Base-by-base conservation (phyloP, 441 rosid genomes). In the Adansonia grandidieri region DNA sequence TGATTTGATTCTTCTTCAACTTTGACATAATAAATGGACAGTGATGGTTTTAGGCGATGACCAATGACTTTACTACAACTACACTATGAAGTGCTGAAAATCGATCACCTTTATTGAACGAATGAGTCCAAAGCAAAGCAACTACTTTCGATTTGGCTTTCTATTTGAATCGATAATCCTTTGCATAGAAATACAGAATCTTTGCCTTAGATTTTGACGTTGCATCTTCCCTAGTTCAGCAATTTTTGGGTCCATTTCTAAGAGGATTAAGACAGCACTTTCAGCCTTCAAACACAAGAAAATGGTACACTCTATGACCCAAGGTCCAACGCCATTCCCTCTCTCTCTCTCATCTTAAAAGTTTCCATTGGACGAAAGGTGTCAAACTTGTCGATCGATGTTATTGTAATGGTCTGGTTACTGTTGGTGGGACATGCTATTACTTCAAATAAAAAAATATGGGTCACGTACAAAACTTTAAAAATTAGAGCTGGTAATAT, bases 121-220 rank as follows among this genome's bases (percentile, higher is more conserved):
- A 70, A 70, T 22, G 40, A 24, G 74, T 48, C 61, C 74, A 71
- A 50, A 20, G 56, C 32, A 74, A 9, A 58, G 15, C 9, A 56
- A 40, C 51, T 58, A 17, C 54, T 13, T 57, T 37, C 7, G 8
- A 17, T 58, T 73, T 57, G 53, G 66, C 40, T 56, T 42, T 32
- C 28, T 60, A 45, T 61, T 44, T 60, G 77, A 45, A 61, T 56
- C 62, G 53, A 58, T 44, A 44, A 62, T 24, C 77, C 13, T 75
- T 11, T 53, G 28, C 24, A 32, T 53, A 32, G 75, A 54, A 71
- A 32, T 8, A 7, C 17, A 75, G 14, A 63, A 75, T 75, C 62
- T 75, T 64, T 75, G 37, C 60, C 19, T 48, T 9, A 6, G 60
- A 53, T 40, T 2, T 63, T 10, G 71, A 63, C 64, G 61, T 19